phyloP scores from a whole-genome alignment of 1,284 basidiomycete genomes.

The Kalmanozyma brasiliensis region DNA sequence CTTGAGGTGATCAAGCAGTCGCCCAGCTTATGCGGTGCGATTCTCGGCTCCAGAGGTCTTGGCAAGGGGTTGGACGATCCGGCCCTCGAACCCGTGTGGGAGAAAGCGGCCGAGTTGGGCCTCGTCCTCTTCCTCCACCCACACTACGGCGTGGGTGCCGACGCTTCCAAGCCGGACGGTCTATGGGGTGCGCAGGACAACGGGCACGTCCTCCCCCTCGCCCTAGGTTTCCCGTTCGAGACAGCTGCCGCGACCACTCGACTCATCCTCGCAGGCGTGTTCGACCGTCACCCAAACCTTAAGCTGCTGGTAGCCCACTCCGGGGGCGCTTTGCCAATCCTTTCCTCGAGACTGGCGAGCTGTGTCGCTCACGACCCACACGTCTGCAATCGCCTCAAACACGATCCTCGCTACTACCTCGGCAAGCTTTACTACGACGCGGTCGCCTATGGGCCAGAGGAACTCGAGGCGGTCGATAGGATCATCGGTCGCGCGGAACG shows the following conservation, averaged over 20 bases:
- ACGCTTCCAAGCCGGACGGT: constrained; percentile 15
- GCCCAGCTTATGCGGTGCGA: constrained; percentile 74
- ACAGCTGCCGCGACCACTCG: constrained; percentile 83
- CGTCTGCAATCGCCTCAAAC: constrained; percentile 77
- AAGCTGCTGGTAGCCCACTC: constrained; percentile 83
- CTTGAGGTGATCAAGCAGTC: constrained; percentile 74
- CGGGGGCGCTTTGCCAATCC: constrained; percentile 80
- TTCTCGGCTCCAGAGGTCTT: constrained; percentile 81
- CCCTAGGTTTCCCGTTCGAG: constrained; percentile 87
- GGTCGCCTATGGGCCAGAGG: constrained; percentile 83
- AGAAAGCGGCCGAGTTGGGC: constrained; percentile 68
- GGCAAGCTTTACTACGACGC: constrained; percentile 83
- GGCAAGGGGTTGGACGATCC: constrained; percentile 81
- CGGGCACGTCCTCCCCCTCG: constrained; percentile 84
- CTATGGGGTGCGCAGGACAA: constrained; percentile 79
- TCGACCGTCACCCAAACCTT: constrained; percentile 80
- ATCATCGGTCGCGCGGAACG: constrained; percentile 75
- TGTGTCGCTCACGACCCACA: constrained; percentile 84
- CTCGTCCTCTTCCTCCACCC: constrained; percentile 44
- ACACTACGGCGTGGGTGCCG: constrained; percentile 31
- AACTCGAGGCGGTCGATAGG: constrained; percentile 79
- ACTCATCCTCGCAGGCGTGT: constrained; percentile 80
- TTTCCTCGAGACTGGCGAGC: constrained; percentile 81
- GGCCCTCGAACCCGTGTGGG: constrained; percentile 78
- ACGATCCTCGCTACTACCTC: constrained; percentile 81